phyloP scores from a whole-genome alignment of 352 stramenopile species.

The Phytophthora hibernalis region DNA sequence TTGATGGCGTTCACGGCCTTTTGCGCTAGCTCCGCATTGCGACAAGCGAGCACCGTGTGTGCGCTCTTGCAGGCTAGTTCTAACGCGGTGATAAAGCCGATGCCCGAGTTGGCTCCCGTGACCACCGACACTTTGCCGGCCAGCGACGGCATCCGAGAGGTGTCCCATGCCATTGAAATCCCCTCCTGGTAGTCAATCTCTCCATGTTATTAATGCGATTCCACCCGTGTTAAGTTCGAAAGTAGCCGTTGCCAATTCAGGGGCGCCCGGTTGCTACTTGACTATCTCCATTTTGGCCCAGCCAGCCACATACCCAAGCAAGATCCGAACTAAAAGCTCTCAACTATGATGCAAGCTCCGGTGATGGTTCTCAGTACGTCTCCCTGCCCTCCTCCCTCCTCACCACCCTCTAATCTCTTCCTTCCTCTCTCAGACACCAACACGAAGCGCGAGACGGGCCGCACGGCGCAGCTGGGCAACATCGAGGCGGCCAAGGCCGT shows the following conservation, averaged over 20 bases:
- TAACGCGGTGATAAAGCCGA: slow-evolving; percentile 80
- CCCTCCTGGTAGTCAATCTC: too few relatives aligned
- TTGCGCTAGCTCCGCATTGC: slow-evolving; percentile 43
- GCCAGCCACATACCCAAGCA: slow-evolving; percentile 25
- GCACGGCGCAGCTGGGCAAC: slow-evolving; percentile 98
- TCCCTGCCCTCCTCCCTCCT: not conserved
- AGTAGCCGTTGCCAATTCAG: not conserved
- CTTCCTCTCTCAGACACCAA: slow-evolving; percentile 89
- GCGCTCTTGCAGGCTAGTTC: slow-evolving; percentile 64
- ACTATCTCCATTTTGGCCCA: not conserved
- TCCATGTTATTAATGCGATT: too few relatives aligned
- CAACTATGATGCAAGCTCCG: slow-evolving; percentile 87
- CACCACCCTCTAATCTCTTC: not conserved
- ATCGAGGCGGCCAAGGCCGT: slow-evolving; percentile 98
- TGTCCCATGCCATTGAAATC: slow-evolving; percentile 31
- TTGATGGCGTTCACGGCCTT: slow-evolving; percentile 41
- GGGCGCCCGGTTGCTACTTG: not conserved
- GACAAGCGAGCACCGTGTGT: slow-evolving; percentile 88
- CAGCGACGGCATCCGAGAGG: slow-evolving; percentile 41
- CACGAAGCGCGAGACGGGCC: slow-evolving; percentile 98
- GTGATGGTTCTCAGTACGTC: slow-evolving; percentile 96
- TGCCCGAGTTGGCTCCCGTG: slow-evolving; percentile 87
- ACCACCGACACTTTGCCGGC: slow-evolving; percentile 77
- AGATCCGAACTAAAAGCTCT: slow-evolving; percentile 23
- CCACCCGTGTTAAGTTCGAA: too few relatives aligned